Conservation (phyloP, 176 grass and related monocot genomes). For the Phragmites australis region DNA sequence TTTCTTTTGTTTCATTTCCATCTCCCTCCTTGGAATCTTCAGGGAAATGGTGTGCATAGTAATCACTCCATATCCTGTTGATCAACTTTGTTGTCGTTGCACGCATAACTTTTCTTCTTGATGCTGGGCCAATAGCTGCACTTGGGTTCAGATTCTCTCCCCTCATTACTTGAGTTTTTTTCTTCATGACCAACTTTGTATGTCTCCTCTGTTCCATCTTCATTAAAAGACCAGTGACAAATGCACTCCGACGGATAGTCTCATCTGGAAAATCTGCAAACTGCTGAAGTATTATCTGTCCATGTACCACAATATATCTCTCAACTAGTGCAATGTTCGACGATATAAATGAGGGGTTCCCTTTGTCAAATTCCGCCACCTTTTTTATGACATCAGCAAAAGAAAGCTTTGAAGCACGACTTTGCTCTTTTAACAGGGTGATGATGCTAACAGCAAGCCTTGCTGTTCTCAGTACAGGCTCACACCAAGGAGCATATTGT, state of each 20-base stretch:
- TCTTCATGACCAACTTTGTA: constrained; percentile 89
- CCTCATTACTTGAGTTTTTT: constrained; percentile 60
- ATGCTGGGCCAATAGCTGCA: constrained; percentile 66
- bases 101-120: constrained; percentile 85
- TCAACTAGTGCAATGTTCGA: constrained; percentile 68
- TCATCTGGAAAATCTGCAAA: constrained; percentile 95
- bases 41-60: constrained; percentile 86
- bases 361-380: constrained; percentile 72
- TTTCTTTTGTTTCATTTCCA: constrained; percentile 62
- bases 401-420: constrained; percentile 82
- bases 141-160: constrained; percentile 85
- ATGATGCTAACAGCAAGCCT: constrained; percentile 89
- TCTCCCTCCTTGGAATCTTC: constrained; percentile 65
- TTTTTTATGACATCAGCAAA: constrained; percentile 83
- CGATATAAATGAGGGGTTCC: constrained; percentile 65
- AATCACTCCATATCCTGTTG: constrained; percentile 85
- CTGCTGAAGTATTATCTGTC: constrained; percentile 94
- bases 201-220: constrained; percentile 88
- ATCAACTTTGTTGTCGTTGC: constrained; percentile 86
- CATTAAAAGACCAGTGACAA: constrained; percentile 74
- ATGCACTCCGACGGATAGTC: constrained; percentile 80
- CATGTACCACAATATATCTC: constrained; percentile 90
- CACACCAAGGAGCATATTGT: constrained; percentile 89
- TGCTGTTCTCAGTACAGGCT: constrained; percentile 91
- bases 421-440: constrained; percentile 89